Percentiles rank a stretch among this genome's conserved stretches.
Evolutionary conservation across 2,329 filamentous ascomycete species (phyloP).

Genomic region (Diaporthe longicolla): DNA sequence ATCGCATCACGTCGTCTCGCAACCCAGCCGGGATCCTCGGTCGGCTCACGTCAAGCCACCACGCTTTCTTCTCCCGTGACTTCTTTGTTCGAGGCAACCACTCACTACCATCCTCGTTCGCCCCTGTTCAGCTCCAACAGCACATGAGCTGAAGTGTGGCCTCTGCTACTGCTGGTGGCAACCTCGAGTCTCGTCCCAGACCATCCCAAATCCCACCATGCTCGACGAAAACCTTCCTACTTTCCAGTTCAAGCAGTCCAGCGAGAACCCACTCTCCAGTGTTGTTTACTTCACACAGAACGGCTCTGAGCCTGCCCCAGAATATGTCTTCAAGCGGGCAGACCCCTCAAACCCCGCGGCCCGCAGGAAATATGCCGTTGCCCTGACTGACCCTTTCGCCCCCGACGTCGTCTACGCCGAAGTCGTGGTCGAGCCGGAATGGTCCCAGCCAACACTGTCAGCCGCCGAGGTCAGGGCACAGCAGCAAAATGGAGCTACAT

Average conservation of each 20-base stretch:
- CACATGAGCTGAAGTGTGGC: slow-evolving; percentile 23
- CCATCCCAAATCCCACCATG: slow-evolving; percentile 66
- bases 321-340: slow-evolving; percentile 84
- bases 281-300: slow-evolving; percentile 76
- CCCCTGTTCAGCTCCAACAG: not conserved
- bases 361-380: slow-evolving; percentile 88
- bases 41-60: not conserved
- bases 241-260: slow-evolving; percentile 67
- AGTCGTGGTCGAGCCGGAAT: slow-evolving; percentile 86
- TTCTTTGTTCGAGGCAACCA: slow-evolving; percentile 20
- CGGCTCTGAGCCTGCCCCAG: slow-evolving; percentile 83
- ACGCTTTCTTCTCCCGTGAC: not conserved
- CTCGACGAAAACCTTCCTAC: slow-evolving; percentile 94
- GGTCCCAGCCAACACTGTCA: slow-evolving; percentile 86
- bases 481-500: slow-evolving; percentile 51
- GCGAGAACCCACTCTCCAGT: slow-evolving; percentile 68
- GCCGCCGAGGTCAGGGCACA: slow-evolving; percentile 82
- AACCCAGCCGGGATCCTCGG: not conserved
- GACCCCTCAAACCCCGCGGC: slow-evolving; percentile 77
- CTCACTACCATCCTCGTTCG: not conserved
- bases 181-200: not conserved
- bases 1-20: not conserved
- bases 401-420: slow-evolving; percentile 89
- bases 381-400: slow-evolving; percentile 85
- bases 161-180: slow-evolving; percentile 21